Conservation (phyloP, 2,329 filamentous ascomycete genomes). For the Lachnellula suecica region DNA sequence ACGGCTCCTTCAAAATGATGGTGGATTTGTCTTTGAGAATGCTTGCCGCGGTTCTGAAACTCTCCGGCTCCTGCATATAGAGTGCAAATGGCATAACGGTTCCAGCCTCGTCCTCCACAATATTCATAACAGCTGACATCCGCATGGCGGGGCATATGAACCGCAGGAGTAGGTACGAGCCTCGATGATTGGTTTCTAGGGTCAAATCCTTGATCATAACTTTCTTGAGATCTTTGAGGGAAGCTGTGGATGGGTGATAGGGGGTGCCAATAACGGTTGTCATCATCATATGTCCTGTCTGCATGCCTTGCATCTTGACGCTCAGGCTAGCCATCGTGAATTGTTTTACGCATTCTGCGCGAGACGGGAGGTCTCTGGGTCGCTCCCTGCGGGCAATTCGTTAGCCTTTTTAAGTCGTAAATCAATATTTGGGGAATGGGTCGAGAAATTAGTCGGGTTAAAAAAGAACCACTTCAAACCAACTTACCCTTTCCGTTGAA, state of each 20-base stretch:
- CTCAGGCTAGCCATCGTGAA: neutral
- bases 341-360: neutral
- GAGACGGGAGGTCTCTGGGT: neutral
- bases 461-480: too few relatives aligned
- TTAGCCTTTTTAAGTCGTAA: neutral
- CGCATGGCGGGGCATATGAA: constrained; percentile 5
- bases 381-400: neutral
- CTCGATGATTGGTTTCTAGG: constrained; percentile 42
- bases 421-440: neutral
- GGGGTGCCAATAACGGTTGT: constrained; percentile 6
- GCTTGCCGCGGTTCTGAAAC: constrained; percentile 33
- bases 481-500: neutral
- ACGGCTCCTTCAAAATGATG: constrained; percentile 53
- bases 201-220: constrained; percentile 26
- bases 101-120: constrained; percentile 31
- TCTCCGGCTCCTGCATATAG: constrained; percentile 25
- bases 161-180: constrained; percentile 32
- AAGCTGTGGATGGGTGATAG: constrained; percentile 4
- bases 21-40: constrained; percentile 35
- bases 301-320: neutral
- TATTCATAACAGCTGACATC: constrained; percentile 7
- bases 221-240: constrained; percentile 15
- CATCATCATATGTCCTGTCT: neutral
- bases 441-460: too few relatives aligned
- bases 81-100: constrained; percentile 33